Evolutionary conservation across 208 protist genomes (phyloP), one percentile per base, ranked within the genome.

Genomic region (Crithidia brevicula): DNA sequence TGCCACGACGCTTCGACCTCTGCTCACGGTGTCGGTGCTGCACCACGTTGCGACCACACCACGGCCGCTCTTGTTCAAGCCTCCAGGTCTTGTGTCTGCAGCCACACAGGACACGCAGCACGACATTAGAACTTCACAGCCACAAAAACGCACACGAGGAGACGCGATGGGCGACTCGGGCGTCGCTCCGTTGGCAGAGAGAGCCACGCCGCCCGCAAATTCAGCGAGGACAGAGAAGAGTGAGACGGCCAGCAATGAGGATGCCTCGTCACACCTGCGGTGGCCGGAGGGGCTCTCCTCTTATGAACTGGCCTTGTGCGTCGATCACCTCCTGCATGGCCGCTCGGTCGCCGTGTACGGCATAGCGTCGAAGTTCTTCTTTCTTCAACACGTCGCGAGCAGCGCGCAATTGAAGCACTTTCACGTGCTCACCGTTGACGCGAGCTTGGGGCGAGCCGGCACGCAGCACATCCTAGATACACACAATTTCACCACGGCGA

Each of bases 291-390:
- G 74, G 11, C 63, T 91, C n/a, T 52, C 72, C 34, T 82, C 81
- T 13, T 70, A 72, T 11, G 88, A 94, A 68, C 76, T 91, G 22
- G 68, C 77, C n/a, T 65, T 92, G n/a, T 77, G 64, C 20, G 46
- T 91, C 9, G 88, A 96, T 53, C 78, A 91, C 74, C 59, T 96
- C 5, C 60, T 86, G 45, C 83, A 91, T 9, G 91, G 91, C 42
- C 83, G 86, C 56, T 88, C 79, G 50, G 79, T 94, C 38, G 91
- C 80, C 11, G 86, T 96, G 11, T 92, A 86, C 68, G 91, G 91
- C 16, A 69, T 91, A 46, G 81, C 62, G 30, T 93, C 91, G 20
- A 93, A 93, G 58, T 77, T 73, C 42, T 88, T 89, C 56, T 96
- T 96, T 56, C 83, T 96, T 22, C 71, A 83, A 28, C 86, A 93